phyloP scores from a whole-genome alignment of 805 yeast genomes.

The Pichia nakasei region DNA sequence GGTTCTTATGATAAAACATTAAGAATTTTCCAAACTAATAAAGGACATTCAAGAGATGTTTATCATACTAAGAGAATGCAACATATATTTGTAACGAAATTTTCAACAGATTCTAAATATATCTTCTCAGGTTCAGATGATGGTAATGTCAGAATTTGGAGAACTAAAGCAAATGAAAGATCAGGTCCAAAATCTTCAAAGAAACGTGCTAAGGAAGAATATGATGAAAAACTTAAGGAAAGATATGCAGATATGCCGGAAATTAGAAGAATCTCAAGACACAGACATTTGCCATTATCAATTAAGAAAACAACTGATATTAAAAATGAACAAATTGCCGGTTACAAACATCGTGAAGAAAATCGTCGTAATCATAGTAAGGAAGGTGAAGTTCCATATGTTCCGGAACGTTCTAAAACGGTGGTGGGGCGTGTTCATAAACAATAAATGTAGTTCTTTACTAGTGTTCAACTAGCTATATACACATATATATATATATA shows the following conservation, averaged over 20 bases:
- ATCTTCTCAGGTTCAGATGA: conserved; percentile 91
- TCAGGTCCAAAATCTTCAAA: conserved; percentile 71
- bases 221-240: conserved; percentile 85
- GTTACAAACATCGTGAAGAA: conserved; percentile 72
- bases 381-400: conserved; percentile 47
- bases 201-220: conserved; percentile 76
- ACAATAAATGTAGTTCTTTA: conserved; percentile 14
- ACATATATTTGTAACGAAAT: conserved; percentile 75
- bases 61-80: conserved; percentile 99
- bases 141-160: conserved; percentile 91
- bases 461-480: too few relatives aligned
- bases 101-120: conserved; percentile 82
- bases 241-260: conserved; percentile 96
- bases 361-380: conserved; percentile 76
- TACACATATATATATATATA: too few relatives aligned
- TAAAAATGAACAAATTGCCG: conserved; percentile 62
- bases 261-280: conserved; percentile 78
- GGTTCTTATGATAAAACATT: conserved; percentile 94
- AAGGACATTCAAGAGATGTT: conserved; percentile 90
- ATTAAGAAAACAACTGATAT: conserved; percentile 86
- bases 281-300: conserved; percentile 83
- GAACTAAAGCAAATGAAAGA: conserved; percentile 79
- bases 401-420: conserved; percentile 77
- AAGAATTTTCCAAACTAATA: conserved; percentile 56
- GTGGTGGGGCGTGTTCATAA: conserved; percentile 73